Evolutionary conservation across 2,329 filamentous ascomycete genomes (phyloP).

Genomic region (Pyrenochaeta sp.): DNA sequence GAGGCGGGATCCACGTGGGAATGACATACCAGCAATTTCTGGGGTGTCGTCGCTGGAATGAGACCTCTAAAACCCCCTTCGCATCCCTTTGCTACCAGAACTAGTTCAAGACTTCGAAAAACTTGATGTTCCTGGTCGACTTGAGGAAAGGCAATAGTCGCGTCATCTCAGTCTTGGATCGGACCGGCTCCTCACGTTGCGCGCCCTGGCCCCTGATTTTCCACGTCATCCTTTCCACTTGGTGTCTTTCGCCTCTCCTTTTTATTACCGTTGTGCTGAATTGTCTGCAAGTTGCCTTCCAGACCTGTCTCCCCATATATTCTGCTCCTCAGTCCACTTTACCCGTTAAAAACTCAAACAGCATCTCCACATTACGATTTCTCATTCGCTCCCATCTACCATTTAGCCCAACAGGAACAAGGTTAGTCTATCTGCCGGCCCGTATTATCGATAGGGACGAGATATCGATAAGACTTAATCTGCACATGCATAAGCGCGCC

Average conservation of each 20-base stretch:
- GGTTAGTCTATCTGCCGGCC: slow-evolving; percentile 4
- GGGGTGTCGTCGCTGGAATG: not conserved
- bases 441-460: slow-evolving; percentile 8
- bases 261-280: slow-evolving; percentile 7
- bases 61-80: not conserved
- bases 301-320: slow-evolving; percentile 20
- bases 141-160: not conserved
- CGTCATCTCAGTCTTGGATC: not conserved
- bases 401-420: not conserved
- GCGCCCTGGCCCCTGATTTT: not conserved
- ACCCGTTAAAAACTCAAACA: not conserved
- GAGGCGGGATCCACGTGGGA: slow-evolving; percentile 2
- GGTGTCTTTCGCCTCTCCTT: not conserved
- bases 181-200: not conserved
- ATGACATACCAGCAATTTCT: not conserved
- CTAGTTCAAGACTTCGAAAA: not conserved
- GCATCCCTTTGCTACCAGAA: no score
- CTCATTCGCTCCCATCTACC: slow-evolving; percentile 1
- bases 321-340: not conserved
- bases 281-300: slow-evolving; percentile 18
- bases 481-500: slow-evolving; percentile 24
- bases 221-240: not conserved
- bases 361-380: not conserved
- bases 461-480: slow-evolving; percentile 20
- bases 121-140: not conserved